These are phyloP conservation scores for Didymella keratinophila DNA, from an alignment of 2,329 filamentous ascomycete genomes.

Conservation along the genomic window DNA sequence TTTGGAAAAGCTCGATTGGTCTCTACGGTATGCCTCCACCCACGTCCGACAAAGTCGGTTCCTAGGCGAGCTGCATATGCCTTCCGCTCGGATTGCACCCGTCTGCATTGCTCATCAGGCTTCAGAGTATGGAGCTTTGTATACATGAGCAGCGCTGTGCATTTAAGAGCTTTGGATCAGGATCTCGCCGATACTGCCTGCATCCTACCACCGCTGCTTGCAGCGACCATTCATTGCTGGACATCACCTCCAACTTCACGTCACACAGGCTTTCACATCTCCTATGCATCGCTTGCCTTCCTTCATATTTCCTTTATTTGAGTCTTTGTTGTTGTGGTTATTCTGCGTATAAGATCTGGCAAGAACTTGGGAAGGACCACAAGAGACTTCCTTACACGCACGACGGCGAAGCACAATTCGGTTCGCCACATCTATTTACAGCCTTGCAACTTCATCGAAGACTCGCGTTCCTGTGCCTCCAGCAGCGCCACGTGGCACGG, in stretches of 20 bases:
- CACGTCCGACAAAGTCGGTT: neutral
- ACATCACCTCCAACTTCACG: neutral
- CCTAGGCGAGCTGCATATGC: neutral
- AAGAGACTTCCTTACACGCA: neutral
- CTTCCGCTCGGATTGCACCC: constrained; percentile 11
- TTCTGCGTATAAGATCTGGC: neutral
- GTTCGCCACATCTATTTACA: neutral
- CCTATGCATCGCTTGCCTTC: neutral
- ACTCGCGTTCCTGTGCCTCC: constrained; percentile 25
- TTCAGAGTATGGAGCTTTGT: neutral
- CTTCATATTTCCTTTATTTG: neutral
- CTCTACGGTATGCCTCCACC: neutral
- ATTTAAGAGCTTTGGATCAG: neutral
- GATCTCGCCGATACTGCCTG: neutral
- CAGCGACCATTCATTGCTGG: neutral
- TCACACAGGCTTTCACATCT: neutral
- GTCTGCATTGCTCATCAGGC: neutral
- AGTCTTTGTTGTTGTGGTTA: neutral
- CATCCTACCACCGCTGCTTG: neutral
- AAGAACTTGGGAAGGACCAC: neutral
- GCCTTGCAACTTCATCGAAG: neutral
- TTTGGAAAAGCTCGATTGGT: neutral
- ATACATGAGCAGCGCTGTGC: neutral
- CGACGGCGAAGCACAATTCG: neutral
- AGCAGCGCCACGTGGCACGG: constrained; percentile 33